These are phyloP conservation scores for Penicillium vulpinum DNA, from an alignment of 2,329 filamentous ascomycete species.

Conservation along the genomic window DNA sequence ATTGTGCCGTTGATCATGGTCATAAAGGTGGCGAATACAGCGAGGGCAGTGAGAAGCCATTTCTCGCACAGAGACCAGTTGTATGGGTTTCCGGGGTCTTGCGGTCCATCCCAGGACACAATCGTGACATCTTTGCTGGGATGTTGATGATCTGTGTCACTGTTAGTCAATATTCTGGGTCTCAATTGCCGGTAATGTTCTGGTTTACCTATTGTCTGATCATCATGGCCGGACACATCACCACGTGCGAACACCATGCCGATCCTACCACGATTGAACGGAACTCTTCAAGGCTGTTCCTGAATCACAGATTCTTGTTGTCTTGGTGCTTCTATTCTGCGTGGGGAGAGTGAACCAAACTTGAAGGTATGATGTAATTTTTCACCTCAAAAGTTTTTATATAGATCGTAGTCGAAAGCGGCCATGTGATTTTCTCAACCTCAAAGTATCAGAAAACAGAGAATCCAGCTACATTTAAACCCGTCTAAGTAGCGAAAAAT, in stretches of 20 bases:
- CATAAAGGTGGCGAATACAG: conserved; percentile 34
- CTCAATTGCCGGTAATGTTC: neutral
- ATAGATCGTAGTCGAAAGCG: neutral
- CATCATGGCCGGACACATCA: conserved; percentile 23
- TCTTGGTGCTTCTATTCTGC: neutral
- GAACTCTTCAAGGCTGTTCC: neutral
- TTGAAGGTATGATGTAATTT: conserved; percentile 19
- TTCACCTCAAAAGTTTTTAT: neutral
- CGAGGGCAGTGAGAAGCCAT: conserved; percentile 36
- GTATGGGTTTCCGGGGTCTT: conserved; percentile 40
- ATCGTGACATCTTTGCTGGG: conserved; percentile 17
- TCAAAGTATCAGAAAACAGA: neutral
- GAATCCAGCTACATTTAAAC: neutral
- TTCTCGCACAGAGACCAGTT: conserved; percentile 40
- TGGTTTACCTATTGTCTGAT: conserved; percentile 18
- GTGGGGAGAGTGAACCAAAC: neutral
- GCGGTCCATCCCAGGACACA: conserved; percentile 31
- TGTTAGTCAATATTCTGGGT: conserved; percentile 9
- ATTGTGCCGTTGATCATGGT: conserved; percentile 42
- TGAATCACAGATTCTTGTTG: neutral
- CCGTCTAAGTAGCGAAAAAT: neutral
- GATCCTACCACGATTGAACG: neutral
- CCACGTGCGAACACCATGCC: conserved; percentile 25
- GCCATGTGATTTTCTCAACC: neutral
- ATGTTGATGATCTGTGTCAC: conserved; percentile 17